Conservation (phyloP, 2,329 filamentous ascomycete species). For the Paecilomyces fulvus region DNA sequence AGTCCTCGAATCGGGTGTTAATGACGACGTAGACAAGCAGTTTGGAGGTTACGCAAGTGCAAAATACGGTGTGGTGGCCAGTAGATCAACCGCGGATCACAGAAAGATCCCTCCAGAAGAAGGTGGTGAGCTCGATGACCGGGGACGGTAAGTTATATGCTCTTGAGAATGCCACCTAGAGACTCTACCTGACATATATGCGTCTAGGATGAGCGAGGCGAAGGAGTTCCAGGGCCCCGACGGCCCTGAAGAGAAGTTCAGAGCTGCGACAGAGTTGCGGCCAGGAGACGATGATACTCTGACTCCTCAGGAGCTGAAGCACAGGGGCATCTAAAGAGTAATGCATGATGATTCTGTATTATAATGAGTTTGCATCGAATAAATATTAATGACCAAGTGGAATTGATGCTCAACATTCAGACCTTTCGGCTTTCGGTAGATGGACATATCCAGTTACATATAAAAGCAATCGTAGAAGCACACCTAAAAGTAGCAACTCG, state of each 20-base stretch:
- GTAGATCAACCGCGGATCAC: constrained; percentile 28
- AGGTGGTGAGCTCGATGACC: constrained; percentile 30
- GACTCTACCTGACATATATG: constrained; percentile 2
- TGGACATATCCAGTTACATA: too few species aligned
- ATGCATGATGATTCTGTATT: background rate
- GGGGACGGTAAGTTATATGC: constrained; percentile 23
- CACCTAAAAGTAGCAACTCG: too few species aligned
- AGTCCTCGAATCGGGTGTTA: constrained; percentile 35
- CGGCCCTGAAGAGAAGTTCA: constrained; percentile 28
- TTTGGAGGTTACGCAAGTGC: constrained; percentile 27
- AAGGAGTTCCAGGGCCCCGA: constrained; percentile 27
- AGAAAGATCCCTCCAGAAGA: constrained; percentile 34
- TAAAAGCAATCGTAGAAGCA: too few species aligned
- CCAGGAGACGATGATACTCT: constrained; percentile 20
- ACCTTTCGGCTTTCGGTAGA: too few species aligned
- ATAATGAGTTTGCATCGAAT: background rate
- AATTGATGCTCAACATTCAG: background rate
- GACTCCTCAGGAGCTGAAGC: constrained; percentile 12
- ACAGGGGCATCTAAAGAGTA: constrained; percentile 3
- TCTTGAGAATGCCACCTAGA: constrained; percentile 3
- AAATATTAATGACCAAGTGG: background rate
- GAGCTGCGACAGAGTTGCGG: constrained; percentile 16
- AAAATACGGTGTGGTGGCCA: constrained; percentile 28
- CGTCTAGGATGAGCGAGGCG: constrained; percentile 24
- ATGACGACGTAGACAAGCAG: constrained; percentile 29